phyloP scores from a whole-genome alignment of 805 yeast species.

The Candida germanica region DNA sequence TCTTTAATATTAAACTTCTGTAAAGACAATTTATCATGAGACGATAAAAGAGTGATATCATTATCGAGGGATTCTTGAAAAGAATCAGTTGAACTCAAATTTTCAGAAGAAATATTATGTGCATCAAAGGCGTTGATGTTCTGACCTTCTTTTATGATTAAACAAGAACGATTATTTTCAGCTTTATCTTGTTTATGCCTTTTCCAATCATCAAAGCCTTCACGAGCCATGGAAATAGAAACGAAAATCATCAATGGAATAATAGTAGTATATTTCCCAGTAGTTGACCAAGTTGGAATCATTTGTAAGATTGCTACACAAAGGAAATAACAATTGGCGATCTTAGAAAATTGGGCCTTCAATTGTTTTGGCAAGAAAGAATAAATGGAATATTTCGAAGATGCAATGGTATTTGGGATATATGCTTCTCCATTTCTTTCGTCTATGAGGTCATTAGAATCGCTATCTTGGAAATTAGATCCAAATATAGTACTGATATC shows the following conservation, averaged over 20 bases:
- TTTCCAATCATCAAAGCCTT: constrained; percentile 89
- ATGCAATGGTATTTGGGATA: constrained; percentile 67
- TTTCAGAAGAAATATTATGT: constrained; percentile 33
- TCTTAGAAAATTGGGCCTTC: constrained; percentile 84
- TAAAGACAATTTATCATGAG: constrained; percentile 17
- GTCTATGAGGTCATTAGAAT: constrained; percentile 50
- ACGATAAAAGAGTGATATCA: constrained; percentile 3
- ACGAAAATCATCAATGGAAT: constrained; percentile 84
- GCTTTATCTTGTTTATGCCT: constrained; percentile 81
- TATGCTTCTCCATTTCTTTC: constrained; percentile 66
- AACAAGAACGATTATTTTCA: constrained; percentile 59
- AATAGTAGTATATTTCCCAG: constrained; percentile 93
- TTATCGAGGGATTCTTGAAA: background rate
- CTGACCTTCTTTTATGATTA: constrained; percentile 29
- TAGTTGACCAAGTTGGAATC: constrained; percentile 97
- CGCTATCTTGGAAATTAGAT: constrained; percentile 22
- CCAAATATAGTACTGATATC: constrained; percentile 28
- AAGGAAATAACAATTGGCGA: constrained; percentile 90
- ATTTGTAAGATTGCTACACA: constrained; percentile 88
- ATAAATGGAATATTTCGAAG: constrained; percentile 79
- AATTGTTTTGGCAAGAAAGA: constrained; percentile 87
- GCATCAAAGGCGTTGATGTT: constrained; percentile 30
- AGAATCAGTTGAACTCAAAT: constrained; percentile 19
- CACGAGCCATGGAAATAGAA: constrained; percentile 84
- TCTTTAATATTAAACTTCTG: constrained; percentile 31